A percentile compares a stretch with the other conserved stretches of the same genome.
Evolutionary conservation across 441 rosid species (phyloP).

Genomic region (Kokia cookei): DNA sequence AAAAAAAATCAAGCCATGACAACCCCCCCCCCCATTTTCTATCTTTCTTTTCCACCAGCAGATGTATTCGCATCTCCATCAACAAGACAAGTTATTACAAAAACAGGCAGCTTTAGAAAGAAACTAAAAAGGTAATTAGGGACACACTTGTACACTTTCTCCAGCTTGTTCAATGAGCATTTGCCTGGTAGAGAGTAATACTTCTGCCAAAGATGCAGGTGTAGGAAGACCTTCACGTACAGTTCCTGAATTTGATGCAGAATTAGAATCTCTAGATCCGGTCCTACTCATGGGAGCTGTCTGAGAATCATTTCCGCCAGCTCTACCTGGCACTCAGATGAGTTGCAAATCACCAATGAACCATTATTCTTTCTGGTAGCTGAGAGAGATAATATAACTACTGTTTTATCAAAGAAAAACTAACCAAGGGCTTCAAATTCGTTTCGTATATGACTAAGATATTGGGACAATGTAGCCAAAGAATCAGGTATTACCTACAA

Average conservation of each 20-base stretch:
- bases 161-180: constrained; percentile 54
- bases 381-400: not conserved
- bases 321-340: constrained; percentile 34
- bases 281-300: constrained; percentile 20
- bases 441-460: constrained; percentile 38
- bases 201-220: constrained; percentile 63
- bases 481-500: constrained; percentile 65
- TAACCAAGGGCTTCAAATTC: constrained; percentile 50
- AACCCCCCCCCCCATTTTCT: not conserved
- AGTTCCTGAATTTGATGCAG: constrained; percentile 24
- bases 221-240: constrained; percentile 56
- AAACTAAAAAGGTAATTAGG: not conserved
- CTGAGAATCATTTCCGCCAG: constrained; percentile 28
- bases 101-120: not conserved
- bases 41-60: not conserved
- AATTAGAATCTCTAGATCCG: constrained; percentile 33
- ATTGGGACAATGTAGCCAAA: constrained; percentile 61
- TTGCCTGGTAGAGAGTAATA: constrained; percentile 50
- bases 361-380: not conserved
- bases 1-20: not conserved
- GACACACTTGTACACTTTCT: constrained; percentile 50
- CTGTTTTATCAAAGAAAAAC: constrained; percentile 9
- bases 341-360: constrained; percentile 16
- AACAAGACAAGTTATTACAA: not conserved
- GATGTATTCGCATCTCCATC: not conserved